Evolutionary conservation across 768 basidiomycete species (phyloP).

Genomic region (Termitomyces sp.): DNA sequence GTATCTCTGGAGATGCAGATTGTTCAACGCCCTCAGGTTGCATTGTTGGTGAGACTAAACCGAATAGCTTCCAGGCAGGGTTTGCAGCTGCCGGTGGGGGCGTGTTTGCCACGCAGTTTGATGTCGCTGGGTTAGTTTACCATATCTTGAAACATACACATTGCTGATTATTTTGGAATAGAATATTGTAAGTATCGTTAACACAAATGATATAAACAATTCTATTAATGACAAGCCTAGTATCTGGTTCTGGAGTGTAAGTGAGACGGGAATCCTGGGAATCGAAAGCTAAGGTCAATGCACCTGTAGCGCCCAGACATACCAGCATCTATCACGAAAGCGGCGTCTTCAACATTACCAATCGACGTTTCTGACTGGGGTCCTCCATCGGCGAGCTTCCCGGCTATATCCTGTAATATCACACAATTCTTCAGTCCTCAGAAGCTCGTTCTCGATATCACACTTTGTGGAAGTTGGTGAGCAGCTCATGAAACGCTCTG

Average conservation of each 20-base stretch:
- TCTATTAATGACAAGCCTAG: constrained; percentile 14
- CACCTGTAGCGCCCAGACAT: constrained; percentile 30
- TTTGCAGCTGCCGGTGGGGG: constrained; percentile 75
- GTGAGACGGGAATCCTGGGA: constrained; percentile 7
- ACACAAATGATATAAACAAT: not conserved
- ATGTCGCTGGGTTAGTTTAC: constrained; percentile 32
- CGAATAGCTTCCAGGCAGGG: constrained; percentile 60
- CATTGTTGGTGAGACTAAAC: constrained; percentile 52
- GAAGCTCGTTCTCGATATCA: constrained; percentile 49
- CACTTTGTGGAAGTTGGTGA: constrained; percentile 47
- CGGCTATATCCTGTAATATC: constrained; percentile 37
- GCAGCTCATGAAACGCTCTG: not conserved
- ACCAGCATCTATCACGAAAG: constrained; percentile 29
- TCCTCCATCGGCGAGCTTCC: constrained; percentile 36
- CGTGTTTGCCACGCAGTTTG: constrained; percentile 73
- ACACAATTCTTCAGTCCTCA: constrained; percentile 40
- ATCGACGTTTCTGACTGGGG: constrained; percentile 42
- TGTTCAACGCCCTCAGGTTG: constrained; percentile 60
- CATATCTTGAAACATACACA: not conserved
- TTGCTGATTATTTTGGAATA: not conserved
- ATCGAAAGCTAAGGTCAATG: constrained; percentile 11
- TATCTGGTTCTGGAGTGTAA: constrained; percentile 47
- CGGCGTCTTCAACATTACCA: constrained; percentile 22
- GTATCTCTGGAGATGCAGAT: constrained; percentile 47
- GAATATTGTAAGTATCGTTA: constrained; percentile 23